Conservation (phyloP, 2,329 filamentous ascomycete species). For the Trichoderma sp. region DNA sequence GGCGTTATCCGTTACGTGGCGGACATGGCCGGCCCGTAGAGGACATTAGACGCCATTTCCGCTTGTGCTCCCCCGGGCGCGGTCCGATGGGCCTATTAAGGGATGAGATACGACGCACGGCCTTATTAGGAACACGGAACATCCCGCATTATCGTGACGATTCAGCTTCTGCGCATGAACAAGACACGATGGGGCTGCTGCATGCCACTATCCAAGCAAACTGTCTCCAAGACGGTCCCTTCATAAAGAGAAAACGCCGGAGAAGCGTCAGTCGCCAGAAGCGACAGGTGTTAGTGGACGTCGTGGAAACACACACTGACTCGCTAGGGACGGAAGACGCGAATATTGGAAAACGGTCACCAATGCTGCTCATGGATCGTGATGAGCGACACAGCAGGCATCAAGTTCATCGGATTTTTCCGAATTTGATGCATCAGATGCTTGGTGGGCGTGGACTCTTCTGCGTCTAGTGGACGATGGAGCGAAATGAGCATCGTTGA, state of each 20-base stretch:
- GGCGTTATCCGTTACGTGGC: not conserved
- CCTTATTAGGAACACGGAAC: not conserved
- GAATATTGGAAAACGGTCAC: not conserved
- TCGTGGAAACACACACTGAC: constrained; percentile 11
- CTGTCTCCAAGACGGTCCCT: not conserved
- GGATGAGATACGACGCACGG: constrained; percentile 16
- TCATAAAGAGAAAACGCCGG: not conserved
- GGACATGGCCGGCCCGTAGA: not conserved
- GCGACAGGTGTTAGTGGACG: constrained; percentile 20
- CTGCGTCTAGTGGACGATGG: too few species aligned
- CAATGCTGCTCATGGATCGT: not conserved
- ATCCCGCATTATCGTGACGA: not conserved
- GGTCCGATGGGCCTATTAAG: constrained; percentile 1
- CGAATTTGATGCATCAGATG: too few species aligned
- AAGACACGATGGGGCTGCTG: constrained; percentile 1
- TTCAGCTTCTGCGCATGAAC: not conserved
- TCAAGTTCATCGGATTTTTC: too few species aligned
- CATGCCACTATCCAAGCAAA: not conserved
- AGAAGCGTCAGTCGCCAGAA: not conserved
- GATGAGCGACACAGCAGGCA: too few species aligned
- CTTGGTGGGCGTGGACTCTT: too few species aligned
- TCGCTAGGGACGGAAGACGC: constrained; percentile 17
- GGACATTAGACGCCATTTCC: not conserved
- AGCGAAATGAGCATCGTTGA: not conserved
- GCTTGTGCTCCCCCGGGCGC: not conserved